These are phyloP conservation scores for Aspergillus fischeri DNA, from an alignment of 2,329 filamentous ascomycete genomes.

Conservation along the genomic window DNA sequence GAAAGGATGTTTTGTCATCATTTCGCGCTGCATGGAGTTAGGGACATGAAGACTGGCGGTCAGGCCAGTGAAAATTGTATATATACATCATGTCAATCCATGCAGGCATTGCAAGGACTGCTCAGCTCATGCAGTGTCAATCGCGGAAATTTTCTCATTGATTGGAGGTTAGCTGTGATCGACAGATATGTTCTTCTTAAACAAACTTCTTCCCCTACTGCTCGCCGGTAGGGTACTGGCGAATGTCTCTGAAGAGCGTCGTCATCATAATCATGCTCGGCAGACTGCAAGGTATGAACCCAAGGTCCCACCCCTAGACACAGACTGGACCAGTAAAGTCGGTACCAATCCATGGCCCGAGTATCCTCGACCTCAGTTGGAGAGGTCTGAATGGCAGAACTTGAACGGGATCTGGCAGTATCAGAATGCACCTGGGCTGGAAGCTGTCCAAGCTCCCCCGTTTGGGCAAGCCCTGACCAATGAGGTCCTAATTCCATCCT, in stretches of 20 bases:
- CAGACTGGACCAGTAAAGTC: constrained; percentile 45
- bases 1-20: not conserved
- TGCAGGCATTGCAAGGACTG: not conserved
- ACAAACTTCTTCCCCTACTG: not conserved
- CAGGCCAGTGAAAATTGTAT: not conserved
- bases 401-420: constrained; percentile 49
- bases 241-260: not conserved
- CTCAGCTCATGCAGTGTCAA: not conserved
- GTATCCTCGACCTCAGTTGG: constrained; percentile 46
- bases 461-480: constrained; percentile 41
- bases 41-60: not conserved
- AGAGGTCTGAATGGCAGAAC: constrained; percentile 47
- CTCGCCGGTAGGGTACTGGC: not conserved
- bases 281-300: constrained; percentile 31
- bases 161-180: not conserved
- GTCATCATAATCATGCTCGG: not conserved
- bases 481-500: constrained; percentile 51
- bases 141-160: not conserved
- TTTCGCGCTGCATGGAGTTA: not conserved
- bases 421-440: constrained; percentile 34
- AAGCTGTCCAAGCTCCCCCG: constrained; percentile 42
- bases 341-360: constrained; percentile 49
- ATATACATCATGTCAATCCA: not conserved
- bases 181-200: not conserved
- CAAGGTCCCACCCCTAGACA: constrained; percentile 41